phyloP scores from a whole-genome alignment of 768 basidiomycete species.

The Mrakia frigida region DNA sequence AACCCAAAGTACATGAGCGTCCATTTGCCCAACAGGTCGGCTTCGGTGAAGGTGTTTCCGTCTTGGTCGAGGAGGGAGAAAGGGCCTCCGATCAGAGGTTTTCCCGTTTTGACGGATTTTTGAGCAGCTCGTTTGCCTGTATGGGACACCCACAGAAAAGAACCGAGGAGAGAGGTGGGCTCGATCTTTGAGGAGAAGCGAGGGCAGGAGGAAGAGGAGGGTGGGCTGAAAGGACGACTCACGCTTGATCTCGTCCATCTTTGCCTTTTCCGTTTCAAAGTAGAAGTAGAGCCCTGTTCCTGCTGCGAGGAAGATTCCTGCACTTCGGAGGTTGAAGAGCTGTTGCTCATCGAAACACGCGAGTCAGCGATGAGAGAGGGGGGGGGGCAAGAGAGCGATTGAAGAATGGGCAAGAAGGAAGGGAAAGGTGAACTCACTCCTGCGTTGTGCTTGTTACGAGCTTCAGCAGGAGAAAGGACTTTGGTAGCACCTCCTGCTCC shows the following conservation, averaged over 20 bases:
- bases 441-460: background rate
- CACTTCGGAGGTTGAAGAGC: constrained; percentile 74
- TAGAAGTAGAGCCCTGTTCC: constrained; percentile 79
- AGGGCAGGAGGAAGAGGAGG: background rate
- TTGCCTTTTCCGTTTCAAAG: constrained; percentile 79
- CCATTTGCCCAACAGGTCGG: constrained; percentile 83
- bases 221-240: constrained; percentile 36
- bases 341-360: background rate
- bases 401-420: background rate
- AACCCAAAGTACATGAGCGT: constrained; percentile 80
- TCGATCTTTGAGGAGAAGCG: background rate
- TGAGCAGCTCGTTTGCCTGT: constrained; percentile 67
- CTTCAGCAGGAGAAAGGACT: background rate
- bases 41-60: constrained; percentile 68
- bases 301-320: constrained; percentile 72
- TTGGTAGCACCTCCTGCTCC: too few species aligned
- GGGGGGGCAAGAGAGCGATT: too few species aligned
- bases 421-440: constrained; percentile 3
- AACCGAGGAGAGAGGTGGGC: background rate
- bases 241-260: constrained; percentile 72
- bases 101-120: constrained; percentile 61
- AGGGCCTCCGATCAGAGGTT: constrained; percentile 85
- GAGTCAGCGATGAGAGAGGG: background rate
- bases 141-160: too few species aligned
- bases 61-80: constrained; percentile 59